phyloP scores from a whole-genome alignment of 1,284 basidiomycete species.

The Puccinia coronata region DNA sequence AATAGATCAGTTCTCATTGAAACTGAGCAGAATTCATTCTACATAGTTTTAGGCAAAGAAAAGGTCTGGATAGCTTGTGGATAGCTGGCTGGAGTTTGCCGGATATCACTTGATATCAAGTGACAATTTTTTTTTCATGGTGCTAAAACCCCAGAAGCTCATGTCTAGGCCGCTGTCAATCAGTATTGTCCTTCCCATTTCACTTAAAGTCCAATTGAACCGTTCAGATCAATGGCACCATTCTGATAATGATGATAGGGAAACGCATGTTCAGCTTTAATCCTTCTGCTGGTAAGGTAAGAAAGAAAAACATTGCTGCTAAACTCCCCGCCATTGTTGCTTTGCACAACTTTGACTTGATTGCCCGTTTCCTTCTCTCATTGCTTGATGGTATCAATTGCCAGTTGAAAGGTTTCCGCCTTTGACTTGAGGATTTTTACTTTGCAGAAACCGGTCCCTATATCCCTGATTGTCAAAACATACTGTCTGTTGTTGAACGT shows the following conservation, averaged over 20 bases:
- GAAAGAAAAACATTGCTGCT: neutral
- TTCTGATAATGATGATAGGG: neutral
- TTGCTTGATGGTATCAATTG: neutral
- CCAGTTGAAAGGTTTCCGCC: neutral
- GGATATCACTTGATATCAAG: no score
- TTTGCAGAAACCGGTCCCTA: neutral
- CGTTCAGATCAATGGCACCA: no score
- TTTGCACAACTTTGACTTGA: neutral
- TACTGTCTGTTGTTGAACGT: neutral
- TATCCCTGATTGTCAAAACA: neutral
- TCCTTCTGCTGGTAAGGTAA: neutral
- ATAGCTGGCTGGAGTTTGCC: no score
- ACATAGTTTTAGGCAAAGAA: no score
- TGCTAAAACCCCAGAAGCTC: no score
- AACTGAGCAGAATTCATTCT: no score
- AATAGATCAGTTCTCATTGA: no score
- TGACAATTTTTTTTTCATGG: no score
- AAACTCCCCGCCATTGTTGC: neutral
- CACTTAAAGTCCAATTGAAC: neutral
- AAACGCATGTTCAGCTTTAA: neutral
- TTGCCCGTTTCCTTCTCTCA: neutral
- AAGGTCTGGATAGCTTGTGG: no score
- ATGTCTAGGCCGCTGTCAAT: no score
- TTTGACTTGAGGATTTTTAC: neutral
- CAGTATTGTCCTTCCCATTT: neutral